These are phyloP conservation scores for Avena atlantica DNA, from an alignment of 176 grass and related monocot species.

Conservation along the genomic window DNA sequence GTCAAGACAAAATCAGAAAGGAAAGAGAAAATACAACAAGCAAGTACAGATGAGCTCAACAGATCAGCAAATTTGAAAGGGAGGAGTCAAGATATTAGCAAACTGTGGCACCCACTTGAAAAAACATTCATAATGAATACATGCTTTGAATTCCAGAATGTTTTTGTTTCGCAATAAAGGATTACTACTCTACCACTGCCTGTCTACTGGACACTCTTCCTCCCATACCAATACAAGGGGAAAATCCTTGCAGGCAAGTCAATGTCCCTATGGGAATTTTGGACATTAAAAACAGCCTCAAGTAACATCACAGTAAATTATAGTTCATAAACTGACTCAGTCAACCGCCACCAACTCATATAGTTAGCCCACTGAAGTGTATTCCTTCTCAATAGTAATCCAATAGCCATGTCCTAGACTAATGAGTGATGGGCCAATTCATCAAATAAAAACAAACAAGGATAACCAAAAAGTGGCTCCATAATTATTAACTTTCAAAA, in stretches of 20 bases:
- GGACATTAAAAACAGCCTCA: neutral
- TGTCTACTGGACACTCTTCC: neutral
- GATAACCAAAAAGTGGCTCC: neutral
- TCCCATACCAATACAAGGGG: neutral
- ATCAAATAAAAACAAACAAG: constrained; percentile 3
- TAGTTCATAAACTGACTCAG: neutral
- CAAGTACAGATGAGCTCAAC: constrained; percentile 19
- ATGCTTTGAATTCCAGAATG: neutral
- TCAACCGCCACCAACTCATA: constrained; percentile 6
- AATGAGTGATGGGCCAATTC: constrained; percentile 24
- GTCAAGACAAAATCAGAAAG: constrained; percentile 24
- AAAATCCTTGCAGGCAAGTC: constrained; percentile 1
- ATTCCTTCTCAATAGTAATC: constrained; percentile 1
- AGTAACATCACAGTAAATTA: constrained; percentile 8
- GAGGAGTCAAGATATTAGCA: neutral
- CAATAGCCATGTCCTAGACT: neutral
- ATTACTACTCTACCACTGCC: neutral
- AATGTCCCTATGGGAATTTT: neutral
- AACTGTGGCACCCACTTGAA: neutral
- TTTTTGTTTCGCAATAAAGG: neutral
- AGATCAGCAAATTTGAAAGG: neutral
- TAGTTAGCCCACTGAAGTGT: neutral
- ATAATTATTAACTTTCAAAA: constrained; percentile 15
- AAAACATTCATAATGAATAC: neutral
- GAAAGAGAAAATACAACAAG: neutral